These are phyloP conservation scores for Lasiodiplodia sp. DNA, from an alignment of 2,329 filamentous ascomycete genomes.

Conservation along the genomic window DNA sequence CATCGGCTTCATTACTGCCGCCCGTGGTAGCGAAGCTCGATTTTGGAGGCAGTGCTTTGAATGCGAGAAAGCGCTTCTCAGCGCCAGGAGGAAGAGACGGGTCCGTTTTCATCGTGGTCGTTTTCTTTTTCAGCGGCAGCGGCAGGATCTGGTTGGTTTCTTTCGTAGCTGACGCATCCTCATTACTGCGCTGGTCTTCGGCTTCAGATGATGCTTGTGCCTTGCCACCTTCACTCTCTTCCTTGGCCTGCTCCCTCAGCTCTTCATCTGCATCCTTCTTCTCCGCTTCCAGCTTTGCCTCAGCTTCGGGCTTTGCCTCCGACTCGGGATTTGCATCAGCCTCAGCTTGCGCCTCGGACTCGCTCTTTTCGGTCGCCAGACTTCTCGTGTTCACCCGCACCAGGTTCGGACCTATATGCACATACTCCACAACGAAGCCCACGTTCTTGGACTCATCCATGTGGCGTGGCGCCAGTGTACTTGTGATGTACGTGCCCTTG, in stretches of 20 bases:
- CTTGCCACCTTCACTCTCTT: constrained; percentile 24
- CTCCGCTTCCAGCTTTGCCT: constrained; percentile 32
- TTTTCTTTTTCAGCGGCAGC: constrained; percentile 31
- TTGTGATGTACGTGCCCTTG: constrained; percentile 89
- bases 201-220: neutral
- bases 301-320: constrained; percentile 36
- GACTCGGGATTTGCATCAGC: constrained; percentile 36
- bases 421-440: constrained; percentile 81
- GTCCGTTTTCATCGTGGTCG: constrained; percentile 36
- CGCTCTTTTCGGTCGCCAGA: constrained; percentile 62
- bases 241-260: neutral
- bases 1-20: constrained; percentile 35
- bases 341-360: constrained; percentile 42
- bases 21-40: constrained; percentile 46
- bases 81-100: constrained; percentile 29
- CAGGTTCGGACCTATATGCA: constrained; percentile 72
- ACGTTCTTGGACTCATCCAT: constrained; percentile 81
- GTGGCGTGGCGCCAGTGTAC: constrained; percentile 79
- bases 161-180: neutral
- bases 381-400: constrained; percentile 86
- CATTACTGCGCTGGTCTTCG: neutral
- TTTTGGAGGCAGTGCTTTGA: constrained; percentile 62
- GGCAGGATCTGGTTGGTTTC: neutral
- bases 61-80: constrained; percentile 54
- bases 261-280: constrained; percentile 30